Conservation (phyloP, 2,329 filamentous ascomycete genomes). For the Diaporthe citrichinensis region DNA sequence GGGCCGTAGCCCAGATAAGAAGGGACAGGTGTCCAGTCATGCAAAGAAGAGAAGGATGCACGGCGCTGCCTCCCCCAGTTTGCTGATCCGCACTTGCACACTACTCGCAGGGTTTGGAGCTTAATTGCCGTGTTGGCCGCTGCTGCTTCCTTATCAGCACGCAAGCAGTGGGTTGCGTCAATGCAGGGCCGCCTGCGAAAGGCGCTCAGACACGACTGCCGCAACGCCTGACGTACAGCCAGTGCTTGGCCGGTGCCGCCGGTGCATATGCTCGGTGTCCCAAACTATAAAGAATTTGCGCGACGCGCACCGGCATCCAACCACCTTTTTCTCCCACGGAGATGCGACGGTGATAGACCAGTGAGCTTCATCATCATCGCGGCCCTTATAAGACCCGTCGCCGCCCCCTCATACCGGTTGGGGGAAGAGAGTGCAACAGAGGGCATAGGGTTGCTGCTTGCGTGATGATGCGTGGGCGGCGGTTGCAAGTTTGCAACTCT, state of each 20-base stretch:
- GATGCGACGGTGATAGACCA: neutral
- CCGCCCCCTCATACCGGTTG: neutral
- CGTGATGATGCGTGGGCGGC: neutral
- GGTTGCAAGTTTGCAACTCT: neutral
- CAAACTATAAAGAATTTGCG: slow-evolving; percentile 15
- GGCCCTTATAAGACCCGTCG: neutral
- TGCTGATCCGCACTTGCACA: neutral
- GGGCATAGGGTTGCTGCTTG: neutral
- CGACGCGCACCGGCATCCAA: neutral
- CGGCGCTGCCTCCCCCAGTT: neutral
- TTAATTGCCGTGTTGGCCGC: neutral
- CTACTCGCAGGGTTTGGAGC: neutral
- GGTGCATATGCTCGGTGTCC: slow-evolving; percentile 14
- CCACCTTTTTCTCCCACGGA: neutral
- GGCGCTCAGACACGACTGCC: slow-evolving; percentile 5
- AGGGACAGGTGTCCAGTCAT: slow-evolving; percentile 12
- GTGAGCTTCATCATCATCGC: neutral
- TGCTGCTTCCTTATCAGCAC: neutral
- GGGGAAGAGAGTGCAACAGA: no score
- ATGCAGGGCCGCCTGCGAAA: neutral
- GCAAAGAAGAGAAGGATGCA: neutral
- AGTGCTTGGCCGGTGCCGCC: slow-evolving; percentile 17
- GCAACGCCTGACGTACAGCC: neutral
- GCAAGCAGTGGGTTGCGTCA: slow-evolving; percentile 5
- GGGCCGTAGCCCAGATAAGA: slow-evolving; percentile 2